These are phyloP conservation scores for Euptelea pleiosperma DNA, from an alignment of 164 flowering plant genomes.

Conservation along the genomic window DNA sequence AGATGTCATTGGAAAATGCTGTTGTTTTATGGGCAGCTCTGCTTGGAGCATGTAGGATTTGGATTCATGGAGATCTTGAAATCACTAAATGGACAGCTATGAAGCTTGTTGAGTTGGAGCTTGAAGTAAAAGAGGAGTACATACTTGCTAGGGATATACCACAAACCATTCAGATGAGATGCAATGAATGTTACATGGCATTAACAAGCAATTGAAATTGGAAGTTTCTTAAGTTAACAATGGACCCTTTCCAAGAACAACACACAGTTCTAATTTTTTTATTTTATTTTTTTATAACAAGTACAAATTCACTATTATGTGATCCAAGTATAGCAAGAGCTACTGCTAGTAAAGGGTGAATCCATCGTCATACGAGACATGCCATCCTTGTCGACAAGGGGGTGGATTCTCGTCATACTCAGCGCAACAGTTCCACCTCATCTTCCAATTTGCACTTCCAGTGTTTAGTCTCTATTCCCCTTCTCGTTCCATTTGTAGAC, in stretches of 20 bases:
- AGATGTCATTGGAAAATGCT: slow-evolving; percentile 5
- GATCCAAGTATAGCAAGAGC: not conserved
- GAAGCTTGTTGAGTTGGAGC: slow-evolving; percentile 12
- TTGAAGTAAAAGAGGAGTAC: not conserved
- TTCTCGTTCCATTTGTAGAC: slow-evolving; percentile 74
- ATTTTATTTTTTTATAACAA: too few relatives aligned
- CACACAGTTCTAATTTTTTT: too few relatives aligned
- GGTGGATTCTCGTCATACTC: slow-evolving; percentile 62
- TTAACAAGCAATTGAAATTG: not conserved
- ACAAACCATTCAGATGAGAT: not conserved
- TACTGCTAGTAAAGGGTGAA: slow-evolving; percentile 44
- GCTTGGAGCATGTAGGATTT: slow-evolving; percentile 9
- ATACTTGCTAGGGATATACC: slow-evolving; percentile 7
- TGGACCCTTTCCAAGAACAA: not conserved
- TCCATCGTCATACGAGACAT: slow-evolving; percentile 70
- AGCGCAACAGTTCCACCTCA: slow-evolving; percentile 70
- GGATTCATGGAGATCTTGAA: slow-evolving; percentile 4
- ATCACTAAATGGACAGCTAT: not conserved
- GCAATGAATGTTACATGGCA: not conserved
- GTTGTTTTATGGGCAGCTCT: slow-evolving; percentile 5
- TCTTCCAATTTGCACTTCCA: slow-evolving; percentile 62
- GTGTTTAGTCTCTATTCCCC: slow-evolving; percentile 57
- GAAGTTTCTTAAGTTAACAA: not conserved
- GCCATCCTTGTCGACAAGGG: slow-evolving; percentile 62
- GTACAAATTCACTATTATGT: too few relatives aligned